These are phyloP conservation scores for Chloropicon primus DNA, from an alignment of 139 green algal genomes.

Conservation along the genomic window DNA sequence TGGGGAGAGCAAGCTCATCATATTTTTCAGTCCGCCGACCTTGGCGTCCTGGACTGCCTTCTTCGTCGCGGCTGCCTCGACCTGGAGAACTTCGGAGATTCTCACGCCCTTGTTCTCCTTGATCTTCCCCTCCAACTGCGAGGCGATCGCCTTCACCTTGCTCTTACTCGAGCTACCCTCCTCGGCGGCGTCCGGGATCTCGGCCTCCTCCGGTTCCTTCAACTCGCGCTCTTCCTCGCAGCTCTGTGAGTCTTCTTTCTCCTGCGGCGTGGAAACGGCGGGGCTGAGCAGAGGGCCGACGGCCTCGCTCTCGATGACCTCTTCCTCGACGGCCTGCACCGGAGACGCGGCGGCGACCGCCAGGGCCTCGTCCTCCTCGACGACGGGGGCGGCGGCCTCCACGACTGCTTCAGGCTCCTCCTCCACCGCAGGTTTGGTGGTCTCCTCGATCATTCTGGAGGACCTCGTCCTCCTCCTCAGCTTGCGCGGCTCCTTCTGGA, in stretches of 20 bases:
- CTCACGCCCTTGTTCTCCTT: background rate
- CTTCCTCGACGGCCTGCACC: too few relatives aligned
- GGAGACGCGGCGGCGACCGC: too few relatives aligned
- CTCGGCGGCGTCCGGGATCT: background rate
- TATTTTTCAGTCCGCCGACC: background rate
- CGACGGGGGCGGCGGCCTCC: background rate
- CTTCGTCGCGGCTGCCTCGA: background rate
- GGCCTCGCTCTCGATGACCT: too few relatives aligned
- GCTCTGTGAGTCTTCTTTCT: background rate
- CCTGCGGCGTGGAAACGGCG: background rate
- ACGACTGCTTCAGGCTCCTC: background rate
- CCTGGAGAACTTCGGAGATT: background rate
- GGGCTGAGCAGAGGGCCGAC: too few relatives aligned
- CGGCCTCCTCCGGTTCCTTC: background rate
- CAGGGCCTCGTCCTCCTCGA: too few relatives aligned
- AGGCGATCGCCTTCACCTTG: background rate
- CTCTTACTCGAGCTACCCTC: too few relatives aligned
- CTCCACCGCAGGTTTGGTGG: background rate
- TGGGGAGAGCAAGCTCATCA: background rate
- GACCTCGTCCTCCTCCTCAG: background rate
- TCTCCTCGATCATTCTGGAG: background rate
- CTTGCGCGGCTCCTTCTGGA: background rate
- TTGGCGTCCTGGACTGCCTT: background rate
- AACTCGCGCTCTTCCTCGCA: background rate
- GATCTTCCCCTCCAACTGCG: background rate